Percentiles rank a stretch among this genome's conserved stretches.
phyloP scores from a whole-genome alignment of 129 eudicot species.

The Tagetes patula region DNA sequence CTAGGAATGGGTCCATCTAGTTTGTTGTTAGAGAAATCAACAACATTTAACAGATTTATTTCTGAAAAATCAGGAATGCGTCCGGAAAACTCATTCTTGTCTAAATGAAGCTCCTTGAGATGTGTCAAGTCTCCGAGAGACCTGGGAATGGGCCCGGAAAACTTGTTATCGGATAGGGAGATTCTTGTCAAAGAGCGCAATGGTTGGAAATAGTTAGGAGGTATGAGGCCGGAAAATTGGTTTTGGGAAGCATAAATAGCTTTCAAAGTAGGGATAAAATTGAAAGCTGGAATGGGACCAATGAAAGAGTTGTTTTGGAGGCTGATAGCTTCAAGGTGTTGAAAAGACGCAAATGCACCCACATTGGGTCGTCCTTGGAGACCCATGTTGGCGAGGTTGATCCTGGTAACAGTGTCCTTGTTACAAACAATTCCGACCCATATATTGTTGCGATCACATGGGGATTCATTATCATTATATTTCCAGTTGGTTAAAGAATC shows the following conservation, averaged over 20 bases:
- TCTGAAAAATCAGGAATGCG: conserved; percentile 43
- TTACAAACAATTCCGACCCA: conserved; percentile 58
- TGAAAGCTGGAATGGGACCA: conserved; percentile 61
- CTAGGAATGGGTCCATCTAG: conserved; percentile 59
- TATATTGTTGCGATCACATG: conserved; percentile 29
- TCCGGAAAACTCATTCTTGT: conserved; percentile 50
- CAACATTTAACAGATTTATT: conserved; percentile 15
- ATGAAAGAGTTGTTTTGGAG: conserved; percentile 53
- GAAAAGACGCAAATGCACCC: conserved; percentile 28
- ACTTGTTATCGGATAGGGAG: conserved; percentile 46
- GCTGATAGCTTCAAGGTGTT: conserved; percentile 33
- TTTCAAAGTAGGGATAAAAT: conserved; percentile 37
- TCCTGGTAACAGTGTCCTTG: conserved; percentile 19
- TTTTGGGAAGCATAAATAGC: conserved; percentile 37
- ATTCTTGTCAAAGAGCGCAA: conserved; percentile 50
- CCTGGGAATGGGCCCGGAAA: conserved; percentile 53
- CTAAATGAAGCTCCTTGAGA: conserved; percentile 39
- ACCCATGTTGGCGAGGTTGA: conserved; percentile 38
- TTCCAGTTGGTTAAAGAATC: conserved; percentile 44
- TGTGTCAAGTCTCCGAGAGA: conserved; percentile 32
- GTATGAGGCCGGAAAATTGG: conserved; percentile 59
- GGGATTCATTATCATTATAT: conserved; percentile 20
- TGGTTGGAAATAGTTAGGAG: conserved; percentile 35
- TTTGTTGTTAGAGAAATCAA: conserved; percentile 47
- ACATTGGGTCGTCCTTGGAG: conserved; percentile 47